Conservation (phyloP, 148 eudicot species). For the Fagopyrum esculentum region DNA sequence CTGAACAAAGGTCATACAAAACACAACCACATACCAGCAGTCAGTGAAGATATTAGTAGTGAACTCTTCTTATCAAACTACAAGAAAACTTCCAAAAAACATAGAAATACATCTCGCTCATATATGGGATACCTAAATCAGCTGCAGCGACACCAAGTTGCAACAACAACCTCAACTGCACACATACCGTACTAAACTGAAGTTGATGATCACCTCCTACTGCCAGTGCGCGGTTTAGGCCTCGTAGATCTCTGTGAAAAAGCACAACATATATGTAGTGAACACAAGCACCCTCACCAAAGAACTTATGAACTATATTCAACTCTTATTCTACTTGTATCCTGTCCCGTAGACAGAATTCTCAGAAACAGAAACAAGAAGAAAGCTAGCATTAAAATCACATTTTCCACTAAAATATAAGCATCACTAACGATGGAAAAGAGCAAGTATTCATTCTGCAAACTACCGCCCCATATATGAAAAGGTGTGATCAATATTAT, state of each 20-base stretch:
- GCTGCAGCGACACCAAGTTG: not conserved
- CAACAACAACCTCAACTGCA: not conserved
- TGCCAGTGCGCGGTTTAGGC: slow-evolving; percentile 24
- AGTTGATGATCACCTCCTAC: slow-evolving; percentile 4
- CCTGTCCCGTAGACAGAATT: not conserved
- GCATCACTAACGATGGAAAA: too few relatives aligned
- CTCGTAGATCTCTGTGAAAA: slow-evolving; percentile 28
- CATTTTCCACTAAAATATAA: not conserved
- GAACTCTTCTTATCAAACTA: too few relatives aligned
- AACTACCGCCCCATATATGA: not conserved
- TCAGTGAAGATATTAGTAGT: too few relatives aligned
- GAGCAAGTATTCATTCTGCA: not conserved
- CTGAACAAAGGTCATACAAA: too few relatives aligned
- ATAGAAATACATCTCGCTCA: too few relatives aligned
- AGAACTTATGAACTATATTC: not conserved
- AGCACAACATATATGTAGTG: not conserved
- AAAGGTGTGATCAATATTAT: too few relatives aligned
- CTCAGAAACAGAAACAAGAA: too few relatives aligned
- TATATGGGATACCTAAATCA: not conserved
- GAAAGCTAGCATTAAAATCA: too few relatives aligned
- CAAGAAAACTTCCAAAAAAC: too few relatives aligned
- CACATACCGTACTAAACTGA: not conserved
- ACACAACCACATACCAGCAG: too few relatives aligned
- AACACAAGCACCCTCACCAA: not conserved
- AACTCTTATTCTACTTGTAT: not conserved